Conservation (phyloP, 2,329 filamentous ascomycete species). For the Fusarium sp. region DNA sequence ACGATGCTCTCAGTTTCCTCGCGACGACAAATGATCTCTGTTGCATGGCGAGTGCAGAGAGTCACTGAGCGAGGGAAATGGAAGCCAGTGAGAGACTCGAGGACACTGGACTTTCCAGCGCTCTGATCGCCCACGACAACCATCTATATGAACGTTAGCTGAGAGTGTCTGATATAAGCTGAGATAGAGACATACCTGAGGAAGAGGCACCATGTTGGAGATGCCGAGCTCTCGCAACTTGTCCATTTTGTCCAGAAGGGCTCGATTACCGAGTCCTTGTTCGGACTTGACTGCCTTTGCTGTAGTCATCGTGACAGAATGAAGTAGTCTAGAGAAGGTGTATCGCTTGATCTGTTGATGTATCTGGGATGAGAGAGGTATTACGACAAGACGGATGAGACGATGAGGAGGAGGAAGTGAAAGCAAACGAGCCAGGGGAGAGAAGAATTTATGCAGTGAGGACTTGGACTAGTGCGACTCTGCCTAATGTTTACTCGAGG, state of each 20-base stretch:
- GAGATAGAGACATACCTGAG: conserved; percentile 63
- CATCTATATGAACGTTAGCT: conserved; percentile 64
- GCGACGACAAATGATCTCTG: conserved; percentile 59
- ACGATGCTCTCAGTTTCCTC: conserved; percentile 50
- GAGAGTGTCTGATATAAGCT: neutral
- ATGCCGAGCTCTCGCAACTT: conserved; percentile 56
- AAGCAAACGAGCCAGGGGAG: neutral
- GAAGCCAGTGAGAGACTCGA: conserved; percentile 72
- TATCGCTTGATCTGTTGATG: neutral
- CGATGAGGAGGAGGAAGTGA: neutral
- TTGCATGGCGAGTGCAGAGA: conserved; percentile 63
- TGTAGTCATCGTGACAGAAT: conserved; percentile 9
- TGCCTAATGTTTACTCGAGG: neutral
- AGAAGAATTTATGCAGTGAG: neutral
- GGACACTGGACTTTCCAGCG: conserved; percentile 85
- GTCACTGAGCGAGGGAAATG: conserved; percentile 58
- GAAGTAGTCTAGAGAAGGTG: neutral
- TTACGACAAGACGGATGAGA: neutral
- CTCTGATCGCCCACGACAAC: conserved; percentile 88
- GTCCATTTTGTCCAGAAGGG: conserved; percentile 53
- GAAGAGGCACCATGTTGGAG: conserved; percentile 50
- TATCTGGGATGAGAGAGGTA: neutral
- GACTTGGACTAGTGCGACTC: neutral
- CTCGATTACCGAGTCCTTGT: conserved; percentile 38
- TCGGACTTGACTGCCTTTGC: conserved; percentile 1